Conservation (phyloP, 768 basidiomycete genomes). For the Rhodotorula babjevae region DNA sequence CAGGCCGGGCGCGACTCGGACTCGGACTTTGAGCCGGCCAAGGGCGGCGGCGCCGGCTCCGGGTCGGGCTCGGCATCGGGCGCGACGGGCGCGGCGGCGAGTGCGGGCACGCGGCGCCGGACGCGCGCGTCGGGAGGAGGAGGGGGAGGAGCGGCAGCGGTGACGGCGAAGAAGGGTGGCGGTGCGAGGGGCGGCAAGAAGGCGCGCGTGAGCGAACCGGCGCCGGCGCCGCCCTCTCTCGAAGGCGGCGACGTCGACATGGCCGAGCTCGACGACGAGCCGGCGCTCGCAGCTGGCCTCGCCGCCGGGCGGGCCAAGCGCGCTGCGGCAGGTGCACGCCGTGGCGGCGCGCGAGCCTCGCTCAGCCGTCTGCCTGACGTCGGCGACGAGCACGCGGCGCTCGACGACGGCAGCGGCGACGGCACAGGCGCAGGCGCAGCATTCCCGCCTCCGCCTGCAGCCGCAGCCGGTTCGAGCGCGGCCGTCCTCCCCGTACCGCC, state of each 20-base stretch:
- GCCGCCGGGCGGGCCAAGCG: background rate
- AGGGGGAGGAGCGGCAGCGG: background rate
- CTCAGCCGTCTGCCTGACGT: background rate
- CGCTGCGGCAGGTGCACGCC: too few species aligned
- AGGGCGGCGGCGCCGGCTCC: background rate
- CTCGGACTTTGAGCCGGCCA: background rate
- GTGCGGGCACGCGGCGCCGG: background rate
- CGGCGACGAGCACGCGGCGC: too few species aligned
- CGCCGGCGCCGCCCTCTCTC: background rate
- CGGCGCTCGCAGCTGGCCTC: background rate
- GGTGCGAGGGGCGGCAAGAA: background rate
- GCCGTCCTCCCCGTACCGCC: too few species aligned
- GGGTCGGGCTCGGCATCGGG: too few species aligned
- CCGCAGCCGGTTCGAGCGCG: too few species aligned
- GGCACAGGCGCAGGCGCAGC: too few species aligned
- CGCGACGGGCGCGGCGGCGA: too few species aligned
- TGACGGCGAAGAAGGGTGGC: too few species aligned
- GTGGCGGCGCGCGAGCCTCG: background rate
- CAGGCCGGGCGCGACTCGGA: constrained; percentile 2
- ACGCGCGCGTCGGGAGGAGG: background rate
- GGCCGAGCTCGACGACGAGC: background rate
- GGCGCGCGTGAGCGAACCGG: background rate
- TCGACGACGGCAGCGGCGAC: too few species aligned
- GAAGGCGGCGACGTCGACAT: background rate
- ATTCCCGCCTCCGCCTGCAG: background rate